phyloP scores from a whole-genome alignment of 75 land plant genomes.

The Gnetum montanum region DNA sequence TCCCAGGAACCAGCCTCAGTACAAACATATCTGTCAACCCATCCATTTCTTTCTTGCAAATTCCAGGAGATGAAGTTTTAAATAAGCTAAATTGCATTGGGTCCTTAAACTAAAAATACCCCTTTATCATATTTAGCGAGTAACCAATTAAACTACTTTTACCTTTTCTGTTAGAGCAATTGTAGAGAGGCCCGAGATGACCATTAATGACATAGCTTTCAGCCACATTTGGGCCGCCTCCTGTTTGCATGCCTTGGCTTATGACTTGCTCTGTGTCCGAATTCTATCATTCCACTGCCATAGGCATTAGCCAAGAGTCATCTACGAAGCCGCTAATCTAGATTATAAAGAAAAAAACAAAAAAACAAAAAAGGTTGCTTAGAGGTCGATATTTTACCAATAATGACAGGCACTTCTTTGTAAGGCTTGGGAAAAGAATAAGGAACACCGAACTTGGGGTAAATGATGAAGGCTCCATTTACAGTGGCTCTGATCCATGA shows the following conservation, averaged over 20 bases:
- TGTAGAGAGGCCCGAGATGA: constrained; percentile 44
- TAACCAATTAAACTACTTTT: not conserved
- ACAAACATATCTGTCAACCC: constrained; percentile 26
- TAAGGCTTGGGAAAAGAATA: constrained; percentile 30
- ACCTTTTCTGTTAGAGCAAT: constrained; percentile 29
- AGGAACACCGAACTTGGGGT: constrained; percentile 19
- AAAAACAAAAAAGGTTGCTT: too few relatives aligned
- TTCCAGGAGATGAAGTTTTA: not conserved
- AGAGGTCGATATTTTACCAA: too few relatives aligned
- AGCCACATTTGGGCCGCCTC: constrained; percentile 42
- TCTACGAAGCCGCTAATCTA: not conserved
- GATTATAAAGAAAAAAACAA: too few relatives aligned
- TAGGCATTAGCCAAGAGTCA: not conserved
- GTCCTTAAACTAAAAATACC: not conserved
- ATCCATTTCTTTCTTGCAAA: not conserved
- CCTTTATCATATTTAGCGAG: not conserved
- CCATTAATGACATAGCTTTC: constrained; percentile 58
- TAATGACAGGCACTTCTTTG: constrained; percentile 29
- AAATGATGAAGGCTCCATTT: constrained; percentile 49
- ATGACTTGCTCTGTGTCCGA: constrained; percentile 30
- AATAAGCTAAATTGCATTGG: not conserved
- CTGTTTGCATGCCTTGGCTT: constrained; percentile 19
- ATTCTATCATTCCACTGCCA: constrained; percentile 58
- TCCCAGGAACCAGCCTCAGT: constrained; percentile 36
- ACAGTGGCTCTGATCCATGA: constrained; percentile 48